These are phyloP conservation scores for Erysimum cheiri DNA, from an alignment of 441 rosid genomes.

Conservation along the genomic window DNA sequence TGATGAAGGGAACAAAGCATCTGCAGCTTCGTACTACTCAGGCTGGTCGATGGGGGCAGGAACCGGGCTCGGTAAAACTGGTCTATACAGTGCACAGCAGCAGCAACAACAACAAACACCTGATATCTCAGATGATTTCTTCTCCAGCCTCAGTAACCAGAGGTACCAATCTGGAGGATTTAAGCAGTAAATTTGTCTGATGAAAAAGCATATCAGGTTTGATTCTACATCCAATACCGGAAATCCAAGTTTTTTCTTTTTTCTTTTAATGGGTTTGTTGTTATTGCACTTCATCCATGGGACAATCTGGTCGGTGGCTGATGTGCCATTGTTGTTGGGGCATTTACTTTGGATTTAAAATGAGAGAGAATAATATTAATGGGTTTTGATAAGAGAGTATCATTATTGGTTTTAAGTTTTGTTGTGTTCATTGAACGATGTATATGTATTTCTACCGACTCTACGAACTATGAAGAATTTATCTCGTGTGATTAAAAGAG, in stretches of 20 bases:
- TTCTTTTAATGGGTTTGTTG: constrained; percentile 6
- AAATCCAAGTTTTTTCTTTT: neutral
- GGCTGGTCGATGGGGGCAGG: constrained; percentile 96
- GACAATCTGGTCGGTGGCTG: constrained; percentile 39
- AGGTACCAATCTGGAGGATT: constrained; percentile 68
- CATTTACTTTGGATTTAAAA: constrained; percentile 31
- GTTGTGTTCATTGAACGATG: constrained; percentile 24
- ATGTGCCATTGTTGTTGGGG: constrained; percentile 37
- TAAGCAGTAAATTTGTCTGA: constrained; percentile 52
- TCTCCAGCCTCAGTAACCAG: constrained; percentile 71
- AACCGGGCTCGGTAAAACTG: constrained; percentile 72
- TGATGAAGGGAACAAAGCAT: constrained; percentile 72
- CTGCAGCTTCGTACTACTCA: constrained; percentile 66
- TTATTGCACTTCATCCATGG: constrained; percentile 30
- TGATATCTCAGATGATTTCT: constrained; percentile 63
- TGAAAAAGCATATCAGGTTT: constrained; percentile 27
- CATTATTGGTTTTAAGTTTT: constrained; percentile 24
- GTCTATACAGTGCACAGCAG: constrained; percentile 51
- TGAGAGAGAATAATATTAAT: constrained; percentile 23
- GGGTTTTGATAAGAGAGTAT: constrained; percentile 23
- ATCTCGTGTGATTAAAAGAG: constrained; percentile 25
- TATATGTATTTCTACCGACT: constrained; percentile 25
- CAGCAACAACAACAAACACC: constrained; percentile 46
- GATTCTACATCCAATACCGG: constrained; percentile 28
- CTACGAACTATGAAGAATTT: neutral